phyloP scores from a whole-genome alignment of 148 eudicot genomes.

The Euryodendron excelsum region DNA sequence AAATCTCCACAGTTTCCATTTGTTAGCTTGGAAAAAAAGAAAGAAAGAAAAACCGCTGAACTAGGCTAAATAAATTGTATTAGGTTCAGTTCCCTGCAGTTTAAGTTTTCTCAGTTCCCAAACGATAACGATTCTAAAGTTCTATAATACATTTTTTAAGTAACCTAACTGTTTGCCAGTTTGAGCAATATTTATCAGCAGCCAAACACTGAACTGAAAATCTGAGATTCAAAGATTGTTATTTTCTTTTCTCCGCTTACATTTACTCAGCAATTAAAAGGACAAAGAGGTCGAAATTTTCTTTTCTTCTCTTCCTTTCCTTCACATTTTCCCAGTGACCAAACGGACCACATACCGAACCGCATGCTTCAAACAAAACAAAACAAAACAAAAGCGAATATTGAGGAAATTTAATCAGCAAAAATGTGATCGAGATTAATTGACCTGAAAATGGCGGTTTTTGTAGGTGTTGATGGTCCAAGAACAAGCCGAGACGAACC shows the following conservation, averaged over 20 bases:
- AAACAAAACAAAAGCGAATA: neutral
- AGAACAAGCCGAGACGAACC: constrained; percentile 60
- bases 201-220: neutral
- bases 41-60: neutral
- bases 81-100: too few relatives aligned
- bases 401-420: neutral
- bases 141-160: neutral
- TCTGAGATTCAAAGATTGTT: neutral
- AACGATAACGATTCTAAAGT: neutral
- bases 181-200: neutral
- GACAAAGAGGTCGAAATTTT: neutral
- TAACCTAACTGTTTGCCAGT: neutral
- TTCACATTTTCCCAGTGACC: neutral
- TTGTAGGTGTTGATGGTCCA: constrained; percentile 74
- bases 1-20: too few relatives aligned
- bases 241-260: neutral
- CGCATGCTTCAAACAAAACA: neutral
- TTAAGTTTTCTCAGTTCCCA: neutral
- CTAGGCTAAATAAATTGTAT: neutral
- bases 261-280: neutral
- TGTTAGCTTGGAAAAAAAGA: too few relatives aligned
- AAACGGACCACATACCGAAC: neutral
- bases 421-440: neutral
- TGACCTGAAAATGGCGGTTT: constrained; percentile 33
- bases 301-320: too few relatives aligned